Evolutionary conservation across 768 basidiomycete genomes (phyloP), one percentile per base, ranked within the genome.

Genomic region (Suillus bovinus): DNA sequence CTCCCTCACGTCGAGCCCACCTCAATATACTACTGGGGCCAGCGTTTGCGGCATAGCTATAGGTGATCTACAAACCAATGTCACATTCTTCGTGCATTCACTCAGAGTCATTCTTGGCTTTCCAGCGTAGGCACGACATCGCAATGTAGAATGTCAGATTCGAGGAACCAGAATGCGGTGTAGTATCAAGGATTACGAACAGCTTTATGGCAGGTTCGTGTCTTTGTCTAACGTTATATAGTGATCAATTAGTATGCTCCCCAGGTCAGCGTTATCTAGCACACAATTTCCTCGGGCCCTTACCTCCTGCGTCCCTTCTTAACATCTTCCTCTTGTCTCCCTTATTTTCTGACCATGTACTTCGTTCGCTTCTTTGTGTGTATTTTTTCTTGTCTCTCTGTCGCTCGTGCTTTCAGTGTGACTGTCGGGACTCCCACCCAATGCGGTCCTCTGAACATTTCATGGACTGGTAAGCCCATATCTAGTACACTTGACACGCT

Each of bases 391-490:
- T 75, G 52, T 50, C 55, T 67, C 63, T 61, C 67, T n/a, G 29
- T 55, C 22, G 76, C 61, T 9, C 56, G 57, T 20, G 68, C 75
- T 22, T 80, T 80, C 69, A 82, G 80, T 34, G 87, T 90, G 29
- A 64, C 78, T 69, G 77, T 64, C 81, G 85, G 69, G 74, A 75
- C 33, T 62, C 81, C 86, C 4, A 80, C 86, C 0, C 76, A 86
- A 70, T 93, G 91, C 69, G 89, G 84, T 64, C 71, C 81, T 70
- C 73, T 91, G 22, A 69, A 72, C 50, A 67, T 93, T 58, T 77
- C 81, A 33, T 91, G 89, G 89, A 76, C 78, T 62, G 89, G 90
- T 88, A 68, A 69, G 78, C 63, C 22, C 36, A 24, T 29, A 17
- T 17, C 13, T 34, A 34, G 4, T 24, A 24, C 34, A 10, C 24